phyloP scores from a whole-genome alignment of 2,329 filamentous ascomycete genomes.

The Colletotrichum sp. region DNA sequence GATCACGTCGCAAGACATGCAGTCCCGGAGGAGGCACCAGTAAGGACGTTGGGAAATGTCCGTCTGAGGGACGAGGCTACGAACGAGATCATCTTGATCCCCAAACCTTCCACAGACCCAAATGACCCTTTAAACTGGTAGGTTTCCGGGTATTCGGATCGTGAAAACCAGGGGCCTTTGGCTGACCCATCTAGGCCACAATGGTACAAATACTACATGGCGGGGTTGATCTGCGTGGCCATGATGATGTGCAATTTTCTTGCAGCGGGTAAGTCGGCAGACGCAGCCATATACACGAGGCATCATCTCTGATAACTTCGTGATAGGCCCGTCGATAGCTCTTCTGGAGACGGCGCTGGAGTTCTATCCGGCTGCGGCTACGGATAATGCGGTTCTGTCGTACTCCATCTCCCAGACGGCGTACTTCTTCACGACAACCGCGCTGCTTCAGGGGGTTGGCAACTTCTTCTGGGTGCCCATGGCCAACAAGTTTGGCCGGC shows the following conservation, averaged over 20 bases:
- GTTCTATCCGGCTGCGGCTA: slow-evolving; percentile 46
- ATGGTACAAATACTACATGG: slow-evolving; percentile 55
- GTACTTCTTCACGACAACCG: slow-evolving; percentile 58
- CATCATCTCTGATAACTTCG: background rate
- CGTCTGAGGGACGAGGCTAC: slow-evolving; percentile 45
- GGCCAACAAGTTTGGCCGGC: slow-evolving; percentile 49
- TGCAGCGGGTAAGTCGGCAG: slow-evolving; percentile 45
- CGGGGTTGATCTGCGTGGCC: slow-evolving; percentile 52
- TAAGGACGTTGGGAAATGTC: slow-evolving; percentile 43
- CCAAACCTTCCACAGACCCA: slow-evolving; percentile 50
- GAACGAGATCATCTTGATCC: slow-evolving; percentile 53
- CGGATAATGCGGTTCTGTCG: slow-evolving; percentile 29
- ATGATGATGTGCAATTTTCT: slow-evolving; percentile 63
- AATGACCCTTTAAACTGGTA: slow-evolving; percentile 58
- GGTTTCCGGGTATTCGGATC: slow-evolving; percentile 16
- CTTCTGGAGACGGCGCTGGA: slow-evolving; percentile 50
- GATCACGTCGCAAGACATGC: background rate
- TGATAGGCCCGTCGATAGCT: slow-evolving; percentile 49
- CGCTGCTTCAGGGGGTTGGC: slow-evolving; percentile 52
- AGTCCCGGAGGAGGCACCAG: background rate
- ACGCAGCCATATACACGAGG: background rate
- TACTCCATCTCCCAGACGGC: slow-evolving; percentile 46
- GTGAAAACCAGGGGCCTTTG: background rate
- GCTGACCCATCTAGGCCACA: slow-evolving; percentile 36
- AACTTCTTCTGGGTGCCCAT: slow-evolving; percentile 53